Evolutionary conservation across 768 basidiomycete genomes (phyloP).

Genomic region (Strobilomyces echinocephalus): DNA sequence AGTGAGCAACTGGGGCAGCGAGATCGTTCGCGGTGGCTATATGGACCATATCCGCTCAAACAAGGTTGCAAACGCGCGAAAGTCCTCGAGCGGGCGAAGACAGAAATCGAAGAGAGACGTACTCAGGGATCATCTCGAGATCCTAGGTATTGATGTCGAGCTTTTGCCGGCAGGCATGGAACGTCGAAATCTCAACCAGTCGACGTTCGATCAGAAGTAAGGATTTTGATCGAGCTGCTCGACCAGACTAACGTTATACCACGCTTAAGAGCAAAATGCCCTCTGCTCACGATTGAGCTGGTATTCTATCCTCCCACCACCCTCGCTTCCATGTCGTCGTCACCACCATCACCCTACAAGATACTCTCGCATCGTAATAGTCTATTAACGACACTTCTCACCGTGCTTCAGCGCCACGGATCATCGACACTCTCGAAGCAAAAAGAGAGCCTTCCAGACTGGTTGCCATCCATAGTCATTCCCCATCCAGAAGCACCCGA

Average conservation of each 20-base stretch:
- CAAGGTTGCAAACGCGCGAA: constrained; percentile 13
- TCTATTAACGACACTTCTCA: constrained; percentile 44
- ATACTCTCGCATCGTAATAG: constrained; percentile 64
- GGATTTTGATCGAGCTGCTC: constrained; percentile 23
- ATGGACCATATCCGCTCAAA: constrained; percentile 21
- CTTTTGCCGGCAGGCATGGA: constrained; percentile 82
- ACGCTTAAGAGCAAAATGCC: constrained; percentile 59
- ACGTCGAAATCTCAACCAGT: constrained; percentile 70
- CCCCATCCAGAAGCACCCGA: constrained; percentile 55
- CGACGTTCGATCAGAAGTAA: constrained; percentile 78
- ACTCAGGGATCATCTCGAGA: constrained; percentile 63
- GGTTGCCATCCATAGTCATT: constrained; percentile 51
- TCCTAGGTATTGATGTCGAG: constrained; percentile 67
- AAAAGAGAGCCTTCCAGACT: constrained; percentile 47
- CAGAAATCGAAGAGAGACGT: constrained; percentile 53
- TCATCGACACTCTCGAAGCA: constrained; percentile 32
- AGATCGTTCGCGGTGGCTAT: constrained; percentile 64
- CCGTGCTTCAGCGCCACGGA: constrained; percentile 45
- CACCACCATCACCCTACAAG: constrained; percentile 38
- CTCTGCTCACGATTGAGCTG: constrained; percentile 70
- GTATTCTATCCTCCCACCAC: constrained; percentile 56
- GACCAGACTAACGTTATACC: constrained; percentile 11
- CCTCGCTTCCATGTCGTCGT: constrained; percentile 35
- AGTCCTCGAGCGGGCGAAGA: constrained; percentile 26
- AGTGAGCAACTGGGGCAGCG: constrained; percentile 67